These are phyloP conservation scores for Eucalyptus regnans DNA, from an alignment of 345 rosid species.

Conservation along the genomic window DNA sequence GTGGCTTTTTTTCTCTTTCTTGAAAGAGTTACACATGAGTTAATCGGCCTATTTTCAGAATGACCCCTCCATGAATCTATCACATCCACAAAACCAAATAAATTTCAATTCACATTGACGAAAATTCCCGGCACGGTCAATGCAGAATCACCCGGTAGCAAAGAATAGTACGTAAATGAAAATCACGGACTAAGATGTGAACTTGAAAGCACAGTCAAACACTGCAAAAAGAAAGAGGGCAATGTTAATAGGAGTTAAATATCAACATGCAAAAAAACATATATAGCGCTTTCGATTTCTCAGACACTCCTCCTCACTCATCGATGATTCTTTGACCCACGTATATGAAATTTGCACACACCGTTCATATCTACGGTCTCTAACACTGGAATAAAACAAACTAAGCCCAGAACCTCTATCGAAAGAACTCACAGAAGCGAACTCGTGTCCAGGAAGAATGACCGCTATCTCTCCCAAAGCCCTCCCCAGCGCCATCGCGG, in stretches of 20 bases:
- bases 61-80: not conserved
- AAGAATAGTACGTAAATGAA: not conserved
- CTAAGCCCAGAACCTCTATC: not conserved
- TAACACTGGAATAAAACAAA: not conserved
- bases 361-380: not conserved
- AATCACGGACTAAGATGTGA: not conserved
- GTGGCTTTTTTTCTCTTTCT: not conserved
- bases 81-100: not conserved
- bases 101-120: not conserved
- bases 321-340: not conserved
- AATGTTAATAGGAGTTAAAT: not conserved
- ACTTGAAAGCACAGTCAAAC: not conserved
- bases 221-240: not conserved
- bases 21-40: not conserved
- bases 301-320: not conserved
- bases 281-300: not conserved
- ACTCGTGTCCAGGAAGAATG: constrained; percentile 58
- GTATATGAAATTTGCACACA: not conserved
- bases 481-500: constrained; percentile 26
- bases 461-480: constrained; percentile 27
- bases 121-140: not conserved
- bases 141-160: not conserved
- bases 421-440: constrained; percentile 63
- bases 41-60: not conserved
- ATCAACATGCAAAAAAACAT: not conserved